Conservation (phyloP, 306 rosid species). For the Prunus armeniaca region DNA sequence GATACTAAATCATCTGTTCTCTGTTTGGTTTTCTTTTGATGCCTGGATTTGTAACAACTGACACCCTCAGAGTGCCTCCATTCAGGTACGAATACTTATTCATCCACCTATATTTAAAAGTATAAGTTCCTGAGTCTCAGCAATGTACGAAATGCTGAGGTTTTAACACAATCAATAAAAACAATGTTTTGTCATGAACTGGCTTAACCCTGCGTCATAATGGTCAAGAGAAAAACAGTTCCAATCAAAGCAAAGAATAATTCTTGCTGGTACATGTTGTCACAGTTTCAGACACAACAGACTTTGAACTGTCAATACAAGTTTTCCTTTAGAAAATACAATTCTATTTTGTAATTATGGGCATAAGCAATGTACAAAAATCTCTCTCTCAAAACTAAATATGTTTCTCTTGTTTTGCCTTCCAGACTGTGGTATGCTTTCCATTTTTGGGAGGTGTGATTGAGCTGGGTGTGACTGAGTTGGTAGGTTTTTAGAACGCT, state of each 20-base stretch:
- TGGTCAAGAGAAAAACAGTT: no score
- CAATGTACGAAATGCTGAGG: neutral
- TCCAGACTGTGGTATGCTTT: slow-evolving; percentile 83
- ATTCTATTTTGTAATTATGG: neutral
- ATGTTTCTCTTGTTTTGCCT: slow-evolving; percentile 24
- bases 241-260: neutral
- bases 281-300: neutral
- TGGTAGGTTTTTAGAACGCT: slow-evolving; percentile 42
- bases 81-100: slow-evolving; percentile 51
- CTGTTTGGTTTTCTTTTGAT: slow-evolving; percentile 42
- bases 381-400: neutral
- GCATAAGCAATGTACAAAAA: neutral
- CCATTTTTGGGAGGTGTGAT: slow-evolving; percentile 76
- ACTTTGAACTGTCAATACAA: neutral
- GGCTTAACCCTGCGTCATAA: no score
- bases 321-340: neutral
- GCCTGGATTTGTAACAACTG: slow-evolving; percentile 17
- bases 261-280: neutral
- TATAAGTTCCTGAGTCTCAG: no score
- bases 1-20: slow-evolving; percentile 23
- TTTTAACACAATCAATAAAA: neutral
- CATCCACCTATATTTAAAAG: neutral
- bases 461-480: slow-evolving; percentile 69
- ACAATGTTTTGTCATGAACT: neutral
- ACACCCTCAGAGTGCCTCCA: slow-evolving; percentile 75